phyloP scores from a whole-genome alignment of 2,329 filamentous ascomycete species.

The Orbilia ellipsospora region DNA sequence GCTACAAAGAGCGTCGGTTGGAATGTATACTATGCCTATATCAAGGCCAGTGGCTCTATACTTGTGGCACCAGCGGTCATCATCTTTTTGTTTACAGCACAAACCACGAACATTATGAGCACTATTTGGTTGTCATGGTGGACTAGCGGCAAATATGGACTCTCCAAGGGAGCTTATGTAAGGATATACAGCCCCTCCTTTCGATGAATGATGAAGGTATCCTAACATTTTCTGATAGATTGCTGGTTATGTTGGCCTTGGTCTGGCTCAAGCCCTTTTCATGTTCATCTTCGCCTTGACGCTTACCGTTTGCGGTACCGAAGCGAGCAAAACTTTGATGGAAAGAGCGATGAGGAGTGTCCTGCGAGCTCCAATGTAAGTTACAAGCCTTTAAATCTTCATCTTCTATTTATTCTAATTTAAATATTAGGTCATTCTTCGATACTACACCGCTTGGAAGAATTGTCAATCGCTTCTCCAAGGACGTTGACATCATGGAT shows the following conservation, averaged over 20 bases:
- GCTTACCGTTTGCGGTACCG: conserved; percentile 82
- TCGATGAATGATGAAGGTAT: neutral
- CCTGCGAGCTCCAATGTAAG: conserved; percentile 71
- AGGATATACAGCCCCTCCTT: conserved; percentile 10
- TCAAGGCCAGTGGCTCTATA: conserved; percentile 91
- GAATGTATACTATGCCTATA: conserved; percentile 93
- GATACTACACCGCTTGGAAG: conserved; percentile 95
- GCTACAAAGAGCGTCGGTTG: conserved; percentile 83
- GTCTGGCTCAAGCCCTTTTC: conserved; percentile 75
- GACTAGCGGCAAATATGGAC: conserved; percentile 64
- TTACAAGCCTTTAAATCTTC: neutral
- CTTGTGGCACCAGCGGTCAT: conserved; percentile 84
- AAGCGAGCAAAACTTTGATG: conserved; percentile 83
- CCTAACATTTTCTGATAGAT: conserved; percentile 65
- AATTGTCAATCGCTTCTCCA: conserved; percentile 95
- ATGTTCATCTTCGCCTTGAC: conserved; percentile 84
- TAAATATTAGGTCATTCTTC: conserved; percentile 91
- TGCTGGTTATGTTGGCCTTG: conserved; percentile 76
- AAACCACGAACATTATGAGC: conserved; percentile 82
- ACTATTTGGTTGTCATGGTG: conserved; percentile 95
- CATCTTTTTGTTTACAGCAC: conserved; percentile 78
- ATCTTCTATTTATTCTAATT: conserved; percentile 67
- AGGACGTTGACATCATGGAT: conserved; percentile 97
- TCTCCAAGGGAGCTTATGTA: conserved; percentile 81
- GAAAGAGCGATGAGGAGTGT: conserved; percentile 81